Conservation (phyloP, 495 filamentous ascomycete species). For the Neurospora cerealis region DNA sequence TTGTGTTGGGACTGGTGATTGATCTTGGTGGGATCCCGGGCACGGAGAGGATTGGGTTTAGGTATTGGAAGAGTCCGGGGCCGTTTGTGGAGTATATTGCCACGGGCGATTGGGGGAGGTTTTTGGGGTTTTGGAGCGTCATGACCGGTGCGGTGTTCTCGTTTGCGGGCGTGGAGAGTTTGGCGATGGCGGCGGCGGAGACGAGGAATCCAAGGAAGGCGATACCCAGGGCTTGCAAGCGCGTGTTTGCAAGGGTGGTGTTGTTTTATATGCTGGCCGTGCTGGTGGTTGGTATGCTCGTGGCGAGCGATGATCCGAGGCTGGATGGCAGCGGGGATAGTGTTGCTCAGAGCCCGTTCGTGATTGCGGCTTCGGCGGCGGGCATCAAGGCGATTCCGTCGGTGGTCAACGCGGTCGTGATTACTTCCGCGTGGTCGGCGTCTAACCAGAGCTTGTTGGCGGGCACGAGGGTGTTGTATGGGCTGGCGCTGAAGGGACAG, state of each 20-base stretch:
- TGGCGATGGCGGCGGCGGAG: conserved; percentile 63
- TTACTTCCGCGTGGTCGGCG: conserved; percentile 62
- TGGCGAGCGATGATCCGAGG: conserved; percentile 46
- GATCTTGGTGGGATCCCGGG: conserved; percentile 51
- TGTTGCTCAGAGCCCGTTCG: conserved; percentile 59
- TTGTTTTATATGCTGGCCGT: conserved; percentile 63
- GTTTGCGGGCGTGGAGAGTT: conserved; percentile 47
- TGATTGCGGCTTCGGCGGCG: conserved; percentile 56
- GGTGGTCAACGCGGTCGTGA: conserved; percentile 58
- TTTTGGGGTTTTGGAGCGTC: conserved; percentile 51
- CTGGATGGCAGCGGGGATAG: conserved; percentile 35
- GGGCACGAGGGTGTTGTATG: conserved; percentile 54
- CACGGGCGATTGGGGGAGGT: conserved; percentile 38
- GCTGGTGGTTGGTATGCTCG: conserved; percentile 64
- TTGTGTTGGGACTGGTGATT: conserved; percentile 58
- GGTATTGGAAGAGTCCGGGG: conserved; percentile 60
- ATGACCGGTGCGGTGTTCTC: conserved; percentile 51
- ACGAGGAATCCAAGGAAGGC: conserved; percentile 61
- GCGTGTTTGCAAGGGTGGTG: conserved; percentile 61
- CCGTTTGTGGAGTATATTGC: conserved; percentile 54
- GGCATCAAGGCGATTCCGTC: conserved; percentile 53
- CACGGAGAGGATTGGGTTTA: conserved; percentile 50
- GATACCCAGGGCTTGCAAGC: conserved; percentile 58
- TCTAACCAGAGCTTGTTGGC: conserved; percentile 54
- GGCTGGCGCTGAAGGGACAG: conserved; percentile 49